Evolutionary conservation across 768 basidiomycete genomes (phyloP).

Genomic region (Megacollybia marginata): DNA sequence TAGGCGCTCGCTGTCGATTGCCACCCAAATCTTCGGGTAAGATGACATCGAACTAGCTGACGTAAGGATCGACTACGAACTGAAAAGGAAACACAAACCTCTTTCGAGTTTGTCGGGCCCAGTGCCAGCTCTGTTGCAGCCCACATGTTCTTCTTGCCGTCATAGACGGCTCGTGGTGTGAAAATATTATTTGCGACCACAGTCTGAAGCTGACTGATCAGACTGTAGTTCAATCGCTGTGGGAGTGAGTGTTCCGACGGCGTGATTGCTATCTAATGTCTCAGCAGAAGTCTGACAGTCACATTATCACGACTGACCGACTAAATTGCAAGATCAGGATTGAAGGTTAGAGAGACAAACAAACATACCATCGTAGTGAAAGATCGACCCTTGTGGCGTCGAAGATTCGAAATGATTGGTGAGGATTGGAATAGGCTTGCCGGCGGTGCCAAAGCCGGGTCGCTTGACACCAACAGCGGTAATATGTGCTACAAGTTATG

Average conservation of each 20-base stretch:
- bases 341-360: background rate
- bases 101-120: background rate
- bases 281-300: background rate
- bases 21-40: background rate
- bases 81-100: background rate
- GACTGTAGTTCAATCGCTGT: constrained; percentile 36
- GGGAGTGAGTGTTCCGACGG: constrained; percentile 46
- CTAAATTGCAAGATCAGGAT: constrained; percentile 3
- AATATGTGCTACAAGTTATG: constrained; percentile 1
- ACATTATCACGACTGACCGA: constrained; percentile 14
- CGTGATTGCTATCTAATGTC: constrained; percentile 28
- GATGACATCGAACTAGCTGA: background rate
- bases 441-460: constrained; percentile 36
- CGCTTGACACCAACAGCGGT: constrained; percentile 42
- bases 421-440: constrained; percentile 21
- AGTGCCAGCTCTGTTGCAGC: constrained; percentile 27
- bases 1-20: background rate
- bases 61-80: background rate
- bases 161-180: constrained; percentile 45
- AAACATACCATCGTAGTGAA: constrained; percentile 50
- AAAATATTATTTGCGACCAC: constrained; percentile 38
- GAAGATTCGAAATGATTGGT: constrained; percentile 38
- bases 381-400: constrained; percentile 37
- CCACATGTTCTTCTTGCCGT: constrained; percentile 54
- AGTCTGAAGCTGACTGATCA: constrained; percentile 41